Evolutionary conservation across 345 rosid genomes (phyloP).

Genomic region (Fremontodendron californicum): DNA sequence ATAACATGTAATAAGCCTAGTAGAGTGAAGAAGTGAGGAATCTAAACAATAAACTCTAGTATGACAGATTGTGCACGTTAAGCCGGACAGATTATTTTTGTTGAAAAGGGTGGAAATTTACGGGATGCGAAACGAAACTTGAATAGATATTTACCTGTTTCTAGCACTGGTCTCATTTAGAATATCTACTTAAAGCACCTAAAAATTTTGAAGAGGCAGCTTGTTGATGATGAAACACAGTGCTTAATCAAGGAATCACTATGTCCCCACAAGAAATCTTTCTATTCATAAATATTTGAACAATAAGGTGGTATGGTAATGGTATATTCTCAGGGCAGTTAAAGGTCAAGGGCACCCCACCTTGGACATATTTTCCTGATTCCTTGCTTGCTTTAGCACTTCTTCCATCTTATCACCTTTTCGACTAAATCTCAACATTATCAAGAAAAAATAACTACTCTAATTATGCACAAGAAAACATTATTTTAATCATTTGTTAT

Average conservation of each 20-base stretch:
- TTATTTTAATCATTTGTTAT: background rate
- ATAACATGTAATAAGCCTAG: background rate
- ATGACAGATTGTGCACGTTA: background rate
- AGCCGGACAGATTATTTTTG: background rate
- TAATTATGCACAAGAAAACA: background rate
- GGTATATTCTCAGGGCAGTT: background rate
- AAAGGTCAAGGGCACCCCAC: background rate
- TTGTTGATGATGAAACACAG: background rate
- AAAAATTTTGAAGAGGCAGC: background rate
- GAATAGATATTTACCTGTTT: background rate
- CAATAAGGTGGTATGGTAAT: background rate
- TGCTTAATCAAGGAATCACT: conserved; percentile 5
- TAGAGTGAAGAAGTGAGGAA: background rate
- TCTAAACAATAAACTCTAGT: background rate
- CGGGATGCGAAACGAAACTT: background rate
- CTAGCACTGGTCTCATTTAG: background rate
- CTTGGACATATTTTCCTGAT: background rate
- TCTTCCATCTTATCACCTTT: background rate
- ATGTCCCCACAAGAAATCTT: conserved; percentile 1
- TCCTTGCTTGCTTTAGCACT: conserved; percentile 10
- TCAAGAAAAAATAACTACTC: background rate
- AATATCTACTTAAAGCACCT: background rate
- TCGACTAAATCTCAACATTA: background rate
- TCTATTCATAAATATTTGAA: background rate
- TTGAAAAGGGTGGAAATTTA: background rate